phyloP scores from a whole-genome alignment of 352 stramenopile species.

The Phytopythium mirpurense region DNA sequence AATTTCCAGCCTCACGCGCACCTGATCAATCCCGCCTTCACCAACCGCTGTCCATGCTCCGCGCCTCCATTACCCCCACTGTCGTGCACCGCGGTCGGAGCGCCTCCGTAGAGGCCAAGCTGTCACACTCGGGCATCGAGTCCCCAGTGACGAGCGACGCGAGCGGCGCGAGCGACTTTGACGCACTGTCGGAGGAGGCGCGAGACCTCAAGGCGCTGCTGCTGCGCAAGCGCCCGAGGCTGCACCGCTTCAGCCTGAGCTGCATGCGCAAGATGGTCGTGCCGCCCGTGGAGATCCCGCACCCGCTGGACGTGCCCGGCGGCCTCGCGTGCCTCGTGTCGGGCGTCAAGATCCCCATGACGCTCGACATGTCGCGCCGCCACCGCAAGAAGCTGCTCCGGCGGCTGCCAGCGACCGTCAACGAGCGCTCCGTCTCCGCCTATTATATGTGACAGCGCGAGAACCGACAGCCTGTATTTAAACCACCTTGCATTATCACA shows the following conservation, averaged over 20 bases:
- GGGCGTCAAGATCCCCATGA: conserved; percentile 43
- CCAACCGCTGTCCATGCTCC: too few relatives aligned
- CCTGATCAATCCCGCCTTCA: too few relatives aligned
- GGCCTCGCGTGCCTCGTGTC: conserved; percentile 38
- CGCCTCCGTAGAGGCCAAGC: neutral
- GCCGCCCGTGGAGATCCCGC: conserved; percentile 35
- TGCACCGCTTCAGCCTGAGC: conserved; percentile 31
- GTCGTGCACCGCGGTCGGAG: too few relatives aligned
- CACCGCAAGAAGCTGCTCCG: conserved; percentile 26
- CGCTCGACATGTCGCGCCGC: conserved; percentile 34
- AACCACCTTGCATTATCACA: neutral
- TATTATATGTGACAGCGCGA: neutral
- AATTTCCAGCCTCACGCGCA: too few relatives aligned
- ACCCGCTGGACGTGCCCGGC: conserved; percentile 23
- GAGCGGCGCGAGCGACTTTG: neutral
- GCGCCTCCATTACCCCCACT: too few relatives aligned
- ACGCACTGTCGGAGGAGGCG: conserved; percentile 12
- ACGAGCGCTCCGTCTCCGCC: conserved; percentile 14
- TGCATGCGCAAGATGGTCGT: conserved; percentile 33
- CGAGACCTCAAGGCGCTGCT: conserved; percentile 26
- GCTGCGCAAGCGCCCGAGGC: conserved; percentile 9
- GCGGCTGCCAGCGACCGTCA: conserved; percentile 34
- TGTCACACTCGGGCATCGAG: neutral
- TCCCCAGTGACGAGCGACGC: neutral
- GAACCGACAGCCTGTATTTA: neutral